Percentiles rank a stretch among this genome's conserved stretches.
phyloP scores from a whole-genome alignment of 202 grass and related monocot genomes.

The Sporobolus alterniflorus region DNA sequence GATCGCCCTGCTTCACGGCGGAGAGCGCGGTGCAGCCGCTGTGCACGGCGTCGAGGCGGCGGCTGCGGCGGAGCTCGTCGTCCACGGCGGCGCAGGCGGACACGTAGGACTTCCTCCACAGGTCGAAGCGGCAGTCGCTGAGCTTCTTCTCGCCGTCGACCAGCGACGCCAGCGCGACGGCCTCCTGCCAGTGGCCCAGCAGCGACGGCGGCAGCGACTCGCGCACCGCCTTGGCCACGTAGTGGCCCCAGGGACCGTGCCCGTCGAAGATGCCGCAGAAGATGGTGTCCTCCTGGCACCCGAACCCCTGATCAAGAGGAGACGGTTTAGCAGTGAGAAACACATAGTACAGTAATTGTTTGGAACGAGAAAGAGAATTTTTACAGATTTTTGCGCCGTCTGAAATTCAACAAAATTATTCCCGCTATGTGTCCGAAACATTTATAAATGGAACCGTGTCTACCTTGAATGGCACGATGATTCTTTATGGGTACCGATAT shows the following conservation, averaged over 20 bases:
- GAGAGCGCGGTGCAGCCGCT: conserved; percentile 85
- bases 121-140: conserved; percentile 53
- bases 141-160: conserved; percentile 60
- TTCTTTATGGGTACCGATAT: not conserved
- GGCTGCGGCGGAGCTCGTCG: conserved; percentile 62
- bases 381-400: not conserved
- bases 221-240: conserved; percentile 74
- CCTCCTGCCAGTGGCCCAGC: conserved; percentile 81
- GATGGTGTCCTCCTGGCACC: conserved; percentile 70
- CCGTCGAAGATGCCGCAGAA: conserved; percentile 96
- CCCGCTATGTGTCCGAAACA: not conserved
- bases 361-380: not conserved
- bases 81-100: conserved; percentile 65
- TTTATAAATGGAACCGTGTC: not conserved
- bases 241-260: conserved; percentile 92
- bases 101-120: conserved; percentile 70
- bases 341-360: not conserved
- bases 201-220: conserved; percentile 78
- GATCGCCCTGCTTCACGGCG: conserved; percentile 74
- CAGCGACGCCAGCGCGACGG: conserved; percentile 52
- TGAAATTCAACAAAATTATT: not conserved
- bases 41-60: conserved; percentile 64
- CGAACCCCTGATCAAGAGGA: conserved; percentile 63
- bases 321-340: not conserved
- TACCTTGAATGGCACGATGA: not conserved